phyloP scores from a whole-genome alignment of 139 green algal species.

The Yamagishiella unicocca region DNA sequence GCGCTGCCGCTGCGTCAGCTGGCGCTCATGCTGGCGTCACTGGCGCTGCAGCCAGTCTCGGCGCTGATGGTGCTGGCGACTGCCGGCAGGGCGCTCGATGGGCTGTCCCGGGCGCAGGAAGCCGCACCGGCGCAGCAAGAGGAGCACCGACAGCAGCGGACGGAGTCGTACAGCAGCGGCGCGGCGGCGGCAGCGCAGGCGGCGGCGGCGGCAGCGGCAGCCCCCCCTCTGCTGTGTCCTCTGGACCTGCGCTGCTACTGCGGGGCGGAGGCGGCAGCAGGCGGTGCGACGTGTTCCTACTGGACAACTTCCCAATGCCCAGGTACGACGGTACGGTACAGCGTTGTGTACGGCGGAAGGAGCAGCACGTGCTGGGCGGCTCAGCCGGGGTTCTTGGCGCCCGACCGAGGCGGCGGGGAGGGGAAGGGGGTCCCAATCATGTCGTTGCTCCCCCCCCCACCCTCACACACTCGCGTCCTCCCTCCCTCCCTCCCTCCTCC shows the following conservation, averaged over 20 bases:
- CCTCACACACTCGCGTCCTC: too few relatives aligned
- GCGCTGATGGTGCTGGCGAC: constrained; percentile 29
- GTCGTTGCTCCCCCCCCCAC: too few relatives aligned
- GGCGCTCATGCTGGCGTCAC: not conserved
- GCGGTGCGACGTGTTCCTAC: not conserved
- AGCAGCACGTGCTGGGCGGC: too few relatives aligned
- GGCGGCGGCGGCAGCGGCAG: not conserved
- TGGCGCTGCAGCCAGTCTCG: constrained; percentile 25
- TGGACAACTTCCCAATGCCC: constrained; percentile 9
- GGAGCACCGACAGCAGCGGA: too few relatives aligned
- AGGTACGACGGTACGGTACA: not conserved
- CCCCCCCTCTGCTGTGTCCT: constrained; percentile 1
- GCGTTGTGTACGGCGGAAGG: not conserved
- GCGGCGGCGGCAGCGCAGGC: not conserved
- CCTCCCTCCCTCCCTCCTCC: too few relatives aligned
- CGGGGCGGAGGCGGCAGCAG: not conserved
- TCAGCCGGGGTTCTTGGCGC: too few relatives aligned
- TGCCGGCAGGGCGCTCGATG: too few relatives aligned
- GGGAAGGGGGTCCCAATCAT: not conserved
- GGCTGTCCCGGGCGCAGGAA: too few relatives aligned
- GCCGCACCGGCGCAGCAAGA: too few relatives aligned
- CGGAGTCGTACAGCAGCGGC: not conserved
- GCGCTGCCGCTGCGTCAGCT: constrained; percentile 2
- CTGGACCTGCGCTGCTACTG: constrained; percentile 42
- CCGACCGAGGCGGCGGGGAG: not conserved